Base-by-base conservation (phyloP, 306 rosid species). In the Vigna radiata region DNA sequence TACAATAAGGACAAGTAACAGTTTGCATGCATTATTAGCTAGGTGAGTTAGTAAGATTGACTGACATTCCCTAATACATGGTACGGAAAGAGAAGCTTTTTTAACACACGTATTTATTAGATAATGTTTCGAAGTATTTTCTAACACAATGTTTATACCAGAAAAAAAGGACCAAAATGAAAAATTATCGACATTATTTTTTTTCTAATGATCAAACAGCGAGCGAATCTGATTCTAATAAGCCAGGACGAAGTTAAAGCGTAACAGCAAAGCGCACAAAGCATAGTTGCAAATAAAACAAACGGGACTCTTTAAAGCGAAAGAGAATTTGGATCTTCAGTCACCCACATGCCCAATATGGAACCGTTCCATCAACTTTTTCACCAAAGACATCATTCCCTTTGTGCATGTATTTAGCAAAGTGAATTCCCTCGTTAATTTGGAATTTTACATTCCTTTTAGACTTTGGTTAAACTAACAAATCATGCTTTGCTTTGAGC, bases 351-450 rank as follows among this genome's bases (percentile, higher is more conserved):
- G 74, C 70, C 37, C 36, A 18, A 56, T 54, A 68, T 73, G 52
- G 56, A 86, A 77, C 83, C 73, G 76, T 79, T 80, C 82, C 85
- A 83, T 76, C 85, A 64, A 68, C 79, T 83, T 77, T 80, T 79
- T 63, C 23, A 54, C 72, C 80, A 33, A 39, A 52, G 33, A 31
- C 75, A 75, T 54, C 70, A 47, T 53, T 46, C 44, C 47, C 59
- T 72, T 70, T 76, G 37, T 79, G 78, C 86, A 62, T 68, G 81
- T 85, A 67, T 68, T 68, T 5, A 47, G 27, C 55, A 23, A 19
- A 67, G 25, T n/a, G n/a, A n/a, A n/a, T 65, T 15, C 44, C 70
- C 75, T 81, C 61, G 16, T 61, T 33, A 46, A 47, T 69, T 39
- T 27, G 1, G 59, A 37, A 27, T 73, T 56, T 14, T 6, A 54